Percentiles rank a stretch among this genome's conserved stretches.
These are phyloP conservation scores for Irpex lacteus DNA, from an alignment of 1,284 basidiomycete species.

Conservation along the genomic window DNA sequence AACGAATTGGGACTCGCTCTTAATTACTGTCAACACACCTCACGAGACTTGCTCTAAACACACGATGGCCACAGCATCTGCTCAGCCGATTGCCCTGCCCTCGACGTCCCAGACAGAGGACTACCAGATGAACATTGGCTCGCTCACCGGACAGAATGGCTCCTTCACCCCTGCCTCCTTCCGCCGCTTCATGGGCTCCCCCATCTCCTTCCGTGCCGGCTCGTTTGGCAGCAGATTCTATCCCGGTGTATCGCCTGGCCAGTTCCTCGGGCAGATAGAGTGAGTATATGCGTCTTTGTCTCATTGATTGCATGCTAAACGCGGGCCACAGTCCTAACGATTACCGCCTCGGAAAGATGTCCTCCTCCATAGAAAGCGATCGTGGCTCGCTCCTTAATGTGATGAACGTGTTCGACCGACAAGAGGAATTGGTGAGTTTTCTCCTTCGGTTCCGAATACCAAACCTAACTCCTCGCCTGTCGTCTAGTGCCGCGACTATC, in stretches of 20 bases:
- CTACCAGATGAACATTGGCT: slow-evolving; percentile 42
- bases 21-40: neutral
- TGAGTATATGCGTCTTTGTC: slow-evolving; percentile 32
- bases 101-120: slow-evolving; percentile 27
- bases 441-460: neutral
- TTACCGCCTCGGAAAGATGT: slow-evolving; percentile 51
- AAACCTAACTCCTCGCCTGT: neutral
- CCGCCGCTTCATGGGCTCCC: slow-evolving; percentile 66
- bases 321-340: slow-evolving; percentile 42
- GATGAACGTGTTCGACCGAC: slow-evolving; percentile 61
- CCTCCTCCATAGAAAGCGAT: slow-evolving; percentile 60
- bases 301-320: no score
- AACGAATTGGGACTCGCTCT: no score
- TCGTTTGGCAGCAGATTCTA: slow-evolving; percentile 63
- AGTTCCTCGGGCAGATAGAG: slow-evolving; percentile 62
- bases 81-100: slow-evolving; percentile 53
- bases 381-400: slow-evolving; percentile 58
- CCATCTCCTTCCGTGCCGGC: slow-evolving; percentile 63
- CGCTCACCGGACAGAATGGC: slow-evolving; percentile 44
- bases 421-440: slow-evolving; percentile 61
- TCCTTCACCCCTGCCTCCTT: slow-evolving; percentile 63
- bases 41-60: slow-evolving; percentile 10
- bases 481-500: slow-evolving; percentile 72
- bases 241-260: slow-evolving; percentile 58
- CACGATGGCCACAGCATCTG: slow-evolving; percentile 29